These are phyloP conservation scores for Biscogniauxia marginata DNA, from an alignment of 2,329 filamentous ascomycete genomes.

Conservation along the genomic window DNA sequence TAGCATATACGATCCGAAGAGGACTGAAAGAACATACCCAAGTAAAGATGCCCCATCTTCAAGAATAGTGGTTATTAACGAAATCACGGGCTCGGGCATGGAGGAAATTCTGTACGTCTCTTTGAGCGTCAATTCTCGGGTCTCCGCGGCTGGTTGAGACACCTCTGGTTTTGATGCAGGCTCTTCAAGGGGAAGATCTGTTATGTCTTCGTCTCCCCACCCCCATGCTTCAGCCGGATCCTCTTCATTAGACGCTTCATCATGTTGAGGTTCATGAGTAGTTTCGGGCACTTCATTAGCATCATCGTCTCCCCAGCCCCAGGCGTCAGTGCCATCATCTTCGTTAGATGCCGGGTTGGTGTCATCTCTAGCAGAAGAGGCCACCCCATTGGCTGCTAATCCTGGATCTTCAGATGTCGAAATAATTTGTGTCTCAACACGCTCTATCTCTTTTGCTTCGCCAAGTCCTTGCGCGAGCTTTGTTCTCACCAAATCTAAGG, in stretches of 20 bases:
- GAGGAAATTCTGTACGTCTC: slow-evolving; percentile 89
- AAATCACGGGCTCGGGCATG: slow-evolving; percentile 76
- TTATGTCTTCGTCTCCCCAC: slow-evolving; percentile 70
- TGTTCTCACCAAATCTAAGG: slow-evolving; percentile 71
- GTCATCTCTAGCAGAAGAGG: slow-evolving; percentile 49
- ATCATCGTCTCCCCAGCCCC: slow-evolving; percentile 81
- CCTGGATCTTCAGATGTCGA: slow-evolving; percentile 65
- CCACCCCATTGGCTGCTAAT: slow-evolving; percentile 54
- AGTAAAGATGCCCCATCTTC: slow-evolving; percentile 62
- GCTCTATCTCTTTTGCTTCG: slow-evolving; percentile 69
- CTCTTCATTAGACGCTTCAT: slow-evolving; percentile 16
- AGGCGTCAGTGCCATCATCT: slow-evolving; percentile 48
- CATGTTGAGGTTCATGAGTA: slow-evolving; percentile 7
- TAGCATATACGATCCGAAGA: slow-evolving; percentile 3
- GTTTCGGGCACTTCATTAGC: slow-evolving; percentile 29
- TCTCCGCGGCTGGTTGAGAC: slow-evolving; percentile 27
- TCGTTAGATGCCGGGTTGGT: slow-evolving; percentile 14
- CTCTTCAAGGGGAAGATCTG: slow-evolving; percentile 29
- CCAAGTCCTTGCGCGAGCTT: slow-evolving; percentile 68
- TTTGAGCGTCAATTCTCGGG: slow-evolving; percentile 70
- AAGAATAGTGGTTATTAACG: slow-evolving; percentile 59
- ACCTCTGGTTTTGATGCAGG: slow-evolving; percentile 18
- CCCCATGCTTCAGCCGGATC: slow-evolving; percentile 72
- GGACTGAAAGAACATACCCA: slow-evolving; percentile 36
- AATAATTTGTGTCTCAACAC: slow-evolving; percentile 79